Base-by-base conservation (phyloP, 139 green algal genomes). In the Coelastrella sp. region DNA sequence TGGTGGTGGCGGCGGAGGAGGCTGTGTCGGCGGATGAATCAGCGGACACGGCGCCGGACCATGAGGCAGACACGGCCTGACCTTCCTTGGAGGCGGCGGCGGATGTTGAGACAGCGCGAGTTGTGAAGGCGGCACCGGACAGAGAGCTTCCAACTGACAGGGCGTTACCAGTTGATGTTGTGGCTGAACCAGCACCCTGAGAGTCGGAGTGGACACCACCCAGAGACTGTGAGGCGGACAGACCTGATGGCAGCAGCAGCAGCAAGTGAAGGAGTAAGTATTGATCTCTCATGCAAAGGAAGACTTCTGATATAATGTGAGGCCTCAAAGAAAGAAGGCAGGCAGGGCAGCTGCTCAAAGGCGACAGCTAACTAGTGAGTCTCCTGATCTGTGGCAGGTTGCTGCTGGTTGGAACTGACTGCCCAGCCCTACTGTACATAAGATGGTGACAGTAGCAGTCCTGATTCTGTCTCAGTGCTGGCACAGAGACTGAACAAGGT, bases 191-290 rank as follows among this genome's bases (percentile, higher is more conserved):
- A 12, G 80, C 80, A 49, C 65, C 81, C 88, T 91, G 80, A 9
- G 88, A 83, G 35, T 91, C 80, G 58, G 88, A 58, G 88, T 78
- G 74, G 22, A 91, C 70, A 7, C 65, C 88, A 57, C 80, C 88
- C 9, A 91, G 22, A 57, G 24, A 14, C 80, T 91, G 80, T 10
- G 88, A 75, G 4, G 35, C 27, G 14, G 88, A 58, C 7, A 84
- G 49, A 35, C 65, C 63, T 61, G 68, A 76, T 10, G 17, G 8
- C 14, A 76, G 15, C 22, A 76, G 61, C 83, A 49, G 83, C 20
- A 70, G 61, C 61, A 70, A 15, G 12, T 20, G 61, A 70, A 15
- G 4, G 11, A 70, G 61, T 20, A 5, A 15, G 12, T 12, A 20
- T 70, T 70, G 61, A 49, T 49, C 35, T 49, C 3, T 49, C 35